Conservation (phyloP, 208 protist species). For the Trypanosoma platydactyli region DNA sequence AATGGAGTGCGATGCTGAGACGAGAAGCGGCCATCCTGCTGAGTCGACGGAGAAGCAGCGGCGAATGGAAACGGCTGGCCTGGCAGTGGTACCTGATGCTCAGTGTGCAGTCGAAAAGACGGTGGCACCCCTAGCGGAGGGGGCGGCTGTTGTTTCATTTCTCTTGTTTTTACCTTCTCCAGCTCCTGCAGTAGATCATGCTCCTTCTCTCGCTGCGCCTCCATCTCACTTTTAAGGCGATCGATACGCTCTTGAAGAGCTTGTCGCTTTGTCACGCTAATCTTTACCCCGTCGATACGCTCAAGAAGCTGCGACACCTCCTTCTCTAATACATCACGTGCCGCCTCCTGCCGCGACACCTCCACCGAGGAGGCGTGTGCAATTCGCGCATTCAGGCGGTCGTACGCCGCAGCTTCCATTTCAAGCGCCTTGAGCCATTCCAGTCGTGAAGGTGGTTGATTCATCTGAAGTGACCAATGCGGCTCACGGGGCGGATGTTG, state of each 20-base stretch:
- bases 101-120: not conserved
- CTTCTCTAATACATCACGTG: slow-evolving; percentile 14
- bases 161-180: not conserved
- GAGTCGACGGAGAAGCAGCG: not conserved
- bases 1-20: slow-evolving; percentile 2
- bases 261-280: slow-evolving; percentile 7
- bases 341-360: slow-evolving; percentile 12
- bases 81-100: not conserved
- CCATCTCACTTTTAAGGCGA: slow-evolving; percentile 12
- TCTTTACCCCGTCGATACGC: slow-evolving; percentile 18
- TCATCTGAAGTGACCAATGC: slow-evolving; percentile 25
- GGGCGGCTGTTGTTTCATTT: not conserved
- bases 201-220: slow-evolving; percentile 25
- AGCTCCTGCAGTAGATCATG: slow-evolving; percentile 12
- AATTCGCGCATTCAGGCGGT: slow-evolving; percentile 14
- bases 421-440: slow-evolving; percentile 21
- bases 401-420: slow-evolving; percentile 26
- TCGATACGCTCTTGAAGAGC: slow-evolving; percentile 14
- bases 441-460: slow-evolving; percentile 7
- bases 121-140: not conserved
- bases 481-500: not conserved
- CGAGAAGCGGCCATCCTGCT: not conserved
- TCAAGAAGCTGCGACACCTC: slow-evolving; percentile 28
- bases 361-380: slow-evolving; percentile 15
- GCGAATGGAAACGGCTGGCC: not conserved